Conservation (phyloP, 495 filamentous ascomycete species). For the Aspergillus ostianus region DNA sequence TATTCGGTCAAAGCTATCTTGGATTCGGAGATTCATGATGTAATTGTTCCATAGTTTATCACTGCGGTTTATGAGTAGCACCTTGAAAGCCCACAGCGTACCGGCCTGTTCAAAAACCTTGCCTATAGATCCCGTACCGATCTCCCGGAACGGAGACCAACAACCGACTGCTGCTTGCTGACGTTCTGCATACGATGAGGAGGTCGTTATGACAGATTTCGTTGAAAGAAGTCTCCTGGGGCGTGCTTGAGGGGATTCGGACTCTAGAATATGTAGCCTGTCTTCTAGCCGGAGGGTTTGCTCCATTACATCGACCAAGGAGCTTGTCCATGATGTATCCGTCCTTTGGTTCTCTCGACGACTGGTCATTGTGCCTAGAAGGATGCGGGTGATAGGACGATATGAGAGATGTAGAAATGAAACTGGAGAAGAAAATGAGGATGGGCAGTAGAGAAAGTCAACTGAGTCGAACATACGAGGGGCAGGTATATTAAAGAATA, state of each 20-base stretch:
- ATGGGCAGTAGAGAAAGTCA: too few species aligned
- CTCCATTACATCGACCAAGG: neutral
- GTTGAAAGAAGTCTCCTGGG: neutral
- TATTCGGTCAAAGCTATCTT: slow-evolving; percentile 1
- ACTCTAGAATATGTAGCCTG: neutral
- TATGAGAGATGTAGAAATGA: too few species aligned
- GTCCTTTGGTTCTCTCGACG: too few species aligned
- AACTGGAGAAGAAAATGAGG: too few species aligned
- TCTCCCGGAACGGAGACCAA: slow-evolving; percentile 1
- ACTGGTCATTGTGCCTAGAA: too few species aligned
- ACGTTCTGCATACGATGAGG: slow-evolving; percentile 1
- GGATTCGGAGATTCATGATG: slow-evolving; percentile 1
- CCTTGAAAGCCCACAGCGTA: slow-evolving; percentile 4
- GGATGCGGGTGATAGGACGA: too few species aligned
- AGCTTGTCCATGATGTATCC: too few species aligned
- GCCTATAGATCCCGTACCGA: slow-evolving; percentile 2
- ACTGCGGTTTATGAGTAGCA: neutral
- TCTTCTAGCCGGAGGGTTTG: neutral
- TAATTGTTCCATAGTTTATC: slow-evolving; percentile 7
- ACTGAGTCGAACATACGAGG: too few species aligned
- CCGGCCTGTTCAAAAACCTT: slow-evolving; percentile 6
- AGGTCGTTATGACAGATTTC: neutral
- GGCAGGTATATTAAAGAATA: too few species aligned
- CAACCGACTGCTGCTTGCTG: slow-evolving; percentile 2
- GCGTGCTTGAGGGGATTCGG: neutral